Evolutionary conservation across 1,284 basidiomycete species (phyloP).

Genomic region (Melampsora americana): DNA sequence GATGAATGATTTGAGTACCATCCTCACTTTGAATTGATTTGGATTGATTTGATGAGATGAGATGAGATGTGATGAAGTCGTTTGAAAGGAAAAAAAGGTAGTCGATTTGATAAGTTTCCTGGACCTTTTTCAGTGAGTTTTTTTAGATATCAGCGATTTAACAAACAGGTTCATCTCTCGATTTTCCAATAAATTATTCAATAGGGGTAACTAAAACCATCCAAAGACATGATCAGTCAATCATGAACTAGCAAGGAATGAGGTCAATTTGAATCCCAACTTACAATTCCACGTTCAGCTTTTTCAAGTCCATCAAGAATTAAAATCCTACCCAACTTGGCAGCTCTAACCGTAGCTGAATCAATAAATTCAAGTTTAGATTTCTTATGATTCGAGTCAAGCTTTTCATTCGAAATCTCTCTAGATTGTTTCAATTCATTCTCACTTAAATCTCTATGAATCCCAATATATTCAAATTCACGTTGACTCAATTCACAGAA

Average conservation of each 20-base stretch:
- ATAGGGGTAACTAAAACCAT: slow-evolving; percentile 46
- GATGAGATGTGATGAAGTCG: not conserved
- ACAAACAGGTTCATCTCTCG: slow-evolving; percentile 45
- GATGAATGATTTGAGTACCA: slow-evolving; percentile 55
- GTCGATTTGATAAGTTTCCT: slow-evolving; percentile 20
- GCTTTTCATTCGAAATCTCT: slow-evolving; percentile 35
- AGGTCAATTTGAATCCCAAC: not conserved
- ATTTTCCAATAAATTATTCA: slow-evolving; percentile 55
- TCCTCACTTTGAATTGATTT: slow-evolving; percentile 54
- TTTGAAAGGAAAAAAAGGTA: too few relatives aligned
- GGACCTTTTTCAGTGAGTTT: not conserved
- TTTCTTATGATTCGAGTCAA: slow-evolving; percentile 47
- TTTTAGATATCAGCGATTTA: not conserved
- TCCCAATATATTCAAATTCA: slow-evolving; percentile 52
- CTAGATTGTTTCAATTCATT: slow-evolving; percentile 54
- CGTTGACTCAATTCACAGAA: slow-evolving; percentile 21
- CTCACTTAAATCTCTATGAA: slow-evolving; percentile 55
- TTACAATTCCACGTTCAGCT: not conserved
- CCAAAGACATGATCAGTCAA: slow-evolving; percentile 38
- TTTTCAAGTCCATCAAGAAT: slow-evolving; percentile 55
- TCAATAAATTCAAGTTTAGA: slow-evolving; percentile 53
- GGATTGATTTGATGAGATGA: too few relatives aligned
- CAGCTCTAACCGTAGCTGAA: slow-evolving; percentile 54
- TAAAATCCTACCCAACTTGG: slow-evolving; percentile 54
- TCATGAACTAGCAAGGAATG: not conserved